phyloP scores from a whole-genome alignment of 768 basidiomycete species.

The Daedaleopsis nitida region DNA sequence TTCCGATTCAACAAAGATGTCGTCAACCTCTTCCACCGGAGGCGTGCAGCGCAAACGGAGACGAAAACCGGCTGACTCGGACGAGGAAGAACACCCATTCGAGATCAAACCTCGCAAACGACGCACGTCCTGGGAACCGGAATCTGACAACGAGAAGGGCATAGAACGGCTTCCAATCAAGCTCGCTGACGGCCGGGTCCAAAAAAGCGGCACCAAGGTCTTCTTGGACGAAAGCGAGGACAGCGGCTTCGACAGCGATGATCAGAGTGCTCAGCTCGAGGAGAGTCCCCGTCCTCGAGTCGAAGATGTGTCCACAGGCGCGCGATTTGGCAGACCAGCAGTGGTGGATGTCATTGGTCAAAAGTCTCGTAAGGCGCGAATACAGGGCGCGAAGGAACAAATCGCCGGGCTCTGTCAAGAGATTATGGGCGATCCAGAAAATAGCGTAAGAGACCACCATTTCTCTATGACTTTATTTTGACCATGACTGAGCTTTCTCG shows the following conservation, averaged over 20 bases:
- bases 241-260: conserved; percentile 26
- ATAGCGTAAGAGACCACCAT: conserved; percentile 62
- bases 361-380: conserved; percentile 61
- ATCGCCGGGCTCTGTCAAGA: conserved; percentile 94
- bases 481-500: conserved; percentile 9
- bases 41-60: conserved; percentile 18
- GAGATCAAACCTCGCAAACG: conserved; percentile 62
- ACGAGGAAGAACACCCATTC: conserved; percentile 76
- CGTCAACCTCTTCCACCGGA: conserved; percentile 5
- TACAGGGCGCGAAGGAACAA: conserved; percentile 89
- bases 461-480: not conserved
- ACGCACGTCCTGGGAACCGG: conserved; percentile 45
- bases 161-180: conserved; percentile 83
- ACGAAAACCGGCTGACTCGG: conserved; percentile 28
- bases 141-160: conserved; percentile 49
- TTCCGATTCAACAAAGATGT: conserved; percentile 10
- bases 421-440: conserved; percentile 92
- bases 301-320: conserved; percentile 81
- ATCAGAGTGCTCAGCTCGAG: conserved; percentile 38
- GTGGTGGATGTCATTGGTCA: conserved; percentile 71
- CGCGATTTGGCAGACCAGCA: conserved; percentile 84
- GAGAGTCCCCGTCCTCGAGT: conserved; percentile 35
- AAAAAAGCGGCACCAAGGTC: conserved; percentile 50
- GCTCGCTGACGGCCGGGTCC: conserved; percentile 76
- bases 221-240: conserved; percentile 29